Percentiles rank a stretch among this genome's conserved stretches.
Conservation (phyloP, 2,329 filamentous ascomycete genomes). For the Exophiala dermatitidis region DNA sequence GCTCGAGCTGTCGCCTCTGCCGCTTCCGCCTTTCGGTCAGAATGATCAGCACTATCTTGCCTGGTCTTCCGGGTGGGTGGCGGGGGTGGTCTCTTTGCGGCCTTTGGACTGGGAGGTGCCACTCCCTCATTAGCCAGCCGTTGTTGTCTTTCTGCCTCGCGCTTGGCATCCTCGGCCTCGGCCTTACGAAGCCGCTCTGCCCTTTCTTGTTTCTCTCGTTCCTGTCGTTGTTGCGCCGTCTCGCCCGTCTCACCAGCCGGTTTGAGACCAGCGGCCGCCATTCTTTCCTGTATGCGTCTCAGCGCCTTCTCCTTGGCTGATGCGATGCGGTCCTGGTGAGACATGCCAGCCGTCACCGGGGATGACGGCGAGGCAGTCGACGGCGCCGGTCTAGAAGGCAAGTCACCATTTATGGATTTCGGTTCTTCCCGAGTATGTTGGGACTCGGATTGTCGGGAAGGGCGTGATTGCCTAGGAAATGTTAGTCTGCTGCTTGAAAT, state of each 20-base stretch:
- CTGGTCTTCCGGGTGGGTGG: slow-evolving; percentile 67
- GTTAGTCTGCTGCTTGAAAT: slow-evolving; percentile 3
- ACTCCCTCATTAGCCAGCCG: slow-evolving; percentile 71
- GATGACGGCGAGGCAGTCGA: slow-evolving; percentile 48
- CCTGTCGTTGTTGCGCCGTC: slow-evolving; percentile 71
- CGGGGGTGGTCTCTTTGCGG: slow-evolving; percentile 62
- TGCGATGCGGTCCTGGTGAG: slow-evolving; percentile 84
- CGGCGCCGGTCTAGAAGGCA: slow-evolving; percentile 36
- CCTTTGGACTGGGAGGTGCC: slow-evolving; percentile 42
- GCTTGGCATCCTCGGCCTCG: slow-evolving; percentile 85
- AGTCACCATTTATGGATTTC: slow-evolving; percentile 43
- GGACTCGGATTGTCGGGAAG: slow-evolving; percentile 46
- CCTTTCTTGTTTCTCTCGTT: slow-evolving; percentile 79
- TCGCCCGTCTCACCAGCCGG: slow-evolving; percentile 72
- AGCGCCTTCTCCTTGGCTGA: slow-evolving; percentile 97
- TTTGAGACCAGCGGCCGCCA: slow-evolving; percentile 88
- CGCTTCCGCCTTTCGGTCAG: slow-evolving; percentile 48
- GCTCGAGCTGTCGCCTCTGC: slow-evolving; percentile 49
- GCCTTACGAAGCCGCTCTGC: slow-evolving; percentile 82
- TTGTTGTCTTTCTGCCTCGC: slow-evolving; percentile 79
- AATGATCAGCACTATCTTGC: slow-evolving; percentile 48
- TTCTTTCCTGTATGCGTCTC: slow-evolving; percentile 89
- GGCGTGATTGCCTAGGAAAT: slow-evolving; percentile 43
- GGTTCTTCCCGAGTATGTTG: slow-evolving; percentile 44
- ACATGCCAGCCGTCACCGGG: slow-evolving; percentile 77